Evolutionary conservation across 345 rosid species (phyloP), one percentile per base, ranked within the genome.

Genomic region (Euclidium syriacum): DNA sequence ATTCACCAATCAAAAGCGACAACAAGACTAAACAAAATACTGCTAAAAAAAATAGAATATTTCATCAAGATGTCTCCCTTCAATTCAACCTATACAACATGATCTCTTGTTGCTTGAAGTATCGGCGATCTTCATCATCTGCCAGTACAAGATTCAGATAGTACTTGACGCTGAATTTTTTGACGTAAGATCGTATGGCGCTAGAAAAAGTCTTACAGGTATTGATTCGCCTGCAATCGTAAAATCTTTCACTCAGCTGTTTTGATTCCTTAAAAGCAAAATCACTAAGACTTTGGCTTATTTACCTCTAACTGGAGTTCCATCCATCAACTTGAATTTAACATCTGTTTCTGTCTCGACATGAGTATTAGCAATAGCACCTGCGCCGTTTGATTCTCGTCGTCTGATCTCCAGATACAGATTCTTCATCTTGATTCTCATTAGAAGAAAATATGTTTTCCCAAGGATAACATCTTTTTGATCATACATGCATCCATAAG

Each of bases 281-380:
- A n/a, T 18, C 26, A 41, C 55, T 38, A 25, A 38, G 35, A 3
- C 19, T 22, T 29, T n/a, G n/a, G 36, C 19, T 20, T 11, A 25
- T n/a, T n/a, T 80, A 94, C 99, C 99, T 86, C 99, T 81, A 47
- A 95, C 97, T 0, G 99, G 96, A 75, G 95, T 96, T 48, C 99
- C 99, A 73, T 95, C 99, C 99, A 95, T 95, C 80, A 95, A 62
- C 77, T 90, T 97, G 48, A 84, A 95, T 75, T 95, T 95, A 6
- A 96, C 97, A 12, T 90, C 85, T 8, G 97, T 95, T 77, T 95
- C 97, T 17, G 99, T 90, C 82, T 95, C 99, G 10, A 95, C 99
- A 68, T 88, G 96, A 17, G 96, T 95, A 72, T 86, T 95, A 53
- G n/a, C n/a, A n/a, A n/a, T n/a, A n/a, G 88, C 81, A 57, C 99